Evolutionary conservation across 768 basidiomycete species (phyloP), one percentile per base, ranked within the genome.

Genomic region (Sarcodon sp.): DNA sequence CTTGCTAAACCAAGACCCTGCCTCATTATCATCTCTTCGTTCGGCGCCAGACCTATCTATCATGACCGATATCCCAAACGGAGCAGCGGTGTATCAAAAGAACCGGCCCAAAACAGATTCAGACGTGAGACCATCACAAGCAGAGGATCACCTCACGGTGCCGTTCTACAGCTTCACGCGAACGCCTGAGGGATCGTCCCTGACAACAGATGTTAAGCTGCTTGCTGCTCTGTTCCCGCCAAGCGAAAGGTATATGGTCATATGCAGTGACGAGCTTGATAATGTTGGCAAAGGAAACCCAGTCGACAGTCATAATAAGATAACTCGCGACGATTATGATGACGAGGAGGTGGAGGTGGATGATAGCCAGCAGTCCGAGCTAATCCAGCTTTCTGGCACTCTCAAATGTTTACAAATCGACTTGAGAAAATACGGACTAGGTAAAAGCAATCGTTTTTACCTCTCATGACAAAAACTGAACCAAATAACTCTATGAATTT

Each of bases 111-210:
- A 4, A 27, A 4, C 21, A 27, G 21, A 27, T 27, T 27, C 21
- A 27, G 21, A 27, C 21, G 7, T 15, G 7, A 41, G n/a, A 13
- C 39, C 2, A 11, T 16, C 39, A 16, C 27, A 35, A 18, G 43
- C 44, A 13, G 33, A 50, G 11, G 45, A 53, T 5, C 47, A 49
- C 18, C 55, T 53, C 7, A 56, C 58, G n/a, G 70, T 80, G n/a
- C 78, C 84, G 3, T 88, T 90, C 65, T 80, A 88, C 63, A 83
- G 77, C 53, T 83, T 88, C 58, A 87, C 85, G 13, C 71, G 83
- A 51, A 87, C 86, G 6, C 63, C 70, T 16, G 87, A 88, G 61
- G 83, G 83, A 1, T 82, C 84, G 18, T 85, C 83, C 9, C 66
- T 90, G 46, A 85, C 84, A 2, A 78, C 86, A 3, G 83, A 84